phyloP scores from a whole-genome alignment of 73 alveolate genomes.

The Breviolum minutum region DNA sequence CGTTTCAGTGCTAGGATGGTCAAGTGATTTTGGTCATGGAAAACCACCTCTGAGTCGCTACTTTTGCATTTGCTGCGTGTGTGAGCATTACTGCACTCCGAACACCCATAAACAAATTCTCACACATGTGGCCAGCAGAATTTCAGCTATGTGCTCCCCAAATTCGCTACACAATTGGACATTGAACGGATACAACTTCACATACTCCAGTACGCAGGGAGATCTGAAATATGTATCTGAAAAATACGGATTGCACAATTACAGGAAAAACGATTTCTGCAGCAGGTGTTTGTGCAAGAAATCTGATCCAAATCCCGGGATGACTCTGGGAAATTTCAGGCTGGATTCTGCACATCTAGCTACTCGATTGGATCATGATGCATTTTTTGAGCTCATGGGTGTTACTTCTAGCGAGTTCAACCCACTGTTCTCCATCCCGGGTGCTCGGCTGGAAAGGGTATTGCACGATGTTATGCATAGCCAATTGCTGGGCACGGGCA shows the following conservation, averaged over 20 bases:
- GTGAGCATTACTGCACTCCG: too few species aligned
- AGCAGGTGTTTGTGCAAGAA: not conserved
- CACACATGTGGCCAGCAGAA: not conserved
- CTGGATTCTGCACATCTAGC: not conserved
- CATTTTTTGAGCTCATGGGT: not conserved
- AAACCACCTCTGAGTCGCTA: conserved; percentile 2
- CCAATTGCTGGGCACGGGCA: conserved; percentile 1
- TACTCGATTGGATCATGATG: not conserved
- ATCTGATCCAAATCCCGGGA: not conserved
- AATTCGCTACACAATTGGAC: not conserved
- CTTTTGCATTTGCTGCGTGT: not conserved
- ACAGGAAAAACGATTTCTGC: not conserved
- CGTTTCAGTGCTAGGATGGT: conserved; percentile 19
- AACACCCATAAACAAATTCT: not conserved
- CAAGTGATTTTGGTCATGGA: not conserved
- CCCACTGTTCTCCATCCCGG: not conserved
- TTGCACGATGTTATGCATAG: not conserved
- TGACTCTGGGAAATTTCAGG: not conserved
- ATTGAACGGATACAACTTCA: not conserved
- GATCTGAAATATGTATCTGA: conserved; percentile 1
- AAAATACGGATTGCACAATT: not conserved
- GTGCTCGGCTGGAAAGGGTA: too few species aligned
- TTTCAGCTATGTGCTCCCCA: not conserved
- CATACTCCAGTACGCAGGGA: not conserved
- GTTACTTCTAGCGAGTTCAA: not conserved